A percentile compares a stretch with the other conserved stretches of the same genome.
Conservation (phyloP, 371 early-diverging fungal species). For the Lichtheimia ramosa region DNA sequence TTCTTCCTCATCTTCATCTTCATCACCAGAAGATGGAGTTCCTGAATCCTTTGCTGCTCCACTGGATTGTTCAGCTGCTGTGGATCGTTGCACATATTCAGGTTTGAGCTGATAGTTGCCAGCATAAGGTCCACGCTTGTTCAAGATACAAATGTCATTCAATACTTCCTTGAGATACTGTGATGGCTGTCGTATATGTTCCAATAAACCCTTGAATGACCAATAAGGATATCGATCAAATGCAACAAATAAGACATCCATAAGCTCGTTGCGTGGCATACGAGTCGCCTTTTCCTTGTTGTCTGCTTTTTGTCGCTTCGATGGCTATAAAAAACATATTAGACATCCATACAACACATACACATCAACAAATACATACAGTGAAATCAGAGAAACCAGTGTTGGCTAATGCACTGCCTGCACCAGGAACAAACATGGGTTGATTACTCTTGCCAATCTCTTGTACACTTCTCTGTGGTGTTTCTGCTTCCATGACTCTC, state of each 20-base stretch:
- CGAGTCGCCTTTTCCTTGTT: constrained; percentile 74
- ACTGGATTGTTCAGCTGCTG: constrained; percentile 38
- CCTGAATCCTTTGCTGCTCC: constrained; percentile 12
- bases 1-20: constrained; percentile 48
- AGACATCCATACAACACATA: neutral
- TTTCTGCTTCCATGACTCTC: constrained; percentile 61
- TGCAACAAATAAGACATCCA: constrained; percentile 79
- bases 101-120: constrained; percentile 84
- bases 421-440: constrained; percentile 58
- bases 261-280: constrained; percentile 82
- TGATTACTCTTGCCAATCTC: constrained; percentile 55
- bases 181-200: constrained; percentile 76
- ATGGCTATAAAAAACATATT: constrained; percentile 15
- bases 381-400: constrained; percentile 55
- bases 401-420: constrained; percentile 55
- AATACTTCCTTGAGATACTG: constrained; percentile 87
- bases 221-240: constrained; percentile 85
- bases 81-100: constrained; percentile 65
- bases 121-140: constrained; percentile 84
- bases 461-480: constrained; percentile 58
- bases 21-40: constrained; percentile 25
- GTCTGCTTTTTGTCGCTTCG: constrained; percentile 40
- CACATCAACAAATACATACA: constrained; percentile 33
- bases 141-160: constrained; percentile 74
- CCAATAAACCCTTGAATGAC: constrained; percentile 84